Evolutionary conservation across 1,139 yeast species (phyloP).

Genomic region (Barnettozyma hawaiiensis): DNA sequence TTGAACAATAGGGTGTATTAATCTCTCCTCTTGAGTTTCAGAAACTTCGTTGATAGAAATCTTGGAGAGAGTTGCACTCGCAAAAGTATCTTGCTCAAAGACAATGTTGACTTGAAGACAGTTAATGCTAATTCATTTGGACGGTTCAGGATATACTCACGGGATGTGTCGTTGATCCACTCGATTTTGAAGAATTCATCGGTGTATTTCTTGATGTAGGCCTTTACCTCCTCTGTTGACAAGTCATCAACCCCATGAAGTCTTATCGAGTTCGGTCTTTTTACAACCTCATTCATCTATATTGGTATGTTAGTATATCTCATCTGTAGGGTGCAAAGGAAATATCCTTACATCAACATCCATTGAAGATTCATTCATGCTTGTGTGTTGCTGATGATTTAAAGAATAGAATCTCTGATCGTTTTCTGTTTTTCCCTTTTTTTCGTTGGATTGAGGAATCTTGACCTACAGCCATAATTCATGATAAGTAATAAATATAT

Average conservation of each 20-base stretch:
- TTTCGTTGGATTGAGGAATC: too few species aligned
- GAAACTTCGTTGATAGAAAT: slow-evolving; percentile 12
- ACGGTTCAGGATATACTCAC: slow-evolving; percentile 7
- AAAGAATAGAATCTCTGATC: not conserved
- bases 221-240: slow-evolving; percentile 21
- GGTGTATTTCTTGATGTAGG: slow-evolving; percentile 15
- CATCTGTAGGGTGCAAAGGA: not conserved
- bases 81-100: slow-evolving; percentile 20
- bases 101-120: slow-evolving; percentile 19
- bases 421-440: not conserved
- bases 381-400: not conserved
- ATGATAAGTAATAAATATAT: not conserved
- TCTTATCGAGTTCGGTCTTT: slow-evolving; percentile 21
- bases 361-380: slow-evolving; percentile 10
- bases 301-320: not conserved
- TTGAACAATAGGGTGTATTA: slow-evolving; percentile 8
- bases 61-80: slow-evolving; percentile 11
- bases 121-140: not conserved
- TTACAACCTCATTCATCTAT: slow-evolving; percentile 7
- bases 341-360: slow-evolving; percentile 13
- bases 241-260: slow-evolving; percentile 24
- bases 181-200: slow-evolving; percentile 21
- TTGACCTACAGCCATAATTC: too few species aligned
- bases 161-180: slow-evolving; percentile 24
- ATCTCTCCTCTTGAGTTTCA: slow-evolving; percentile 3